Evolutionary conservation across 257 asterid species (phyloP).

Genomic region (Jacaranda mimosifolia): DNA sequence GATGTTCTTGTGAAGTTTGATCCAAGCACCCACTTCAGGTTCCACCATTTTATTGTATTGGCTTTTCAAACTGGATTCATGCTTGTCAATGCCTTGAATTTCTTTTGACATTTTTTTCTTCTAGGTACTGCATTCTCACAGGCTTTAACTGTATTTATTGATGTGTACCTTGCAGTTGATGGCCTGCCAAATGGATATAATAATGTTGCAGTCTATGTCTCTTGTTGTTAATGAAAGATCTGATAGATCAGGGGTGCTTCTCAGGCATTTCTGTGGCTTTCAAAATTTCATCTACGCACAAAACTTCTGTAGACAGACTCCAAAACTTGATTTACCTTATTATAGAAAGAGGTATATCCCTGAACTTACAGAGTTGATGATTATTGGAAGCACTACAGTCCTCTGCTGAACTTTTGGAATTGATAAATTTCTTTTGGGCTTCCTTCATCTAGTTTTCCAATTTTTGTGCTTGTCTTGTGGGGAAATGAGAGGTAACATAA

Average conservation of each 20-base stretch:
- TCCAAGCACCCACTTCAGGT: too few relatives aligned
- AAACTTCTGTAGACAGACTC: constrained; percentile 42
- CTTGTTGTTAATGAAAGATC: constrained; percentile 44
- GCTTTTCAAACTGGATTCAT: constrained; percentile 12
- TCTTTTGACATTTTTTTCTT: constrained; percentile 1
- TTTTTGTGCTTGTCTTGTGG: neutral
- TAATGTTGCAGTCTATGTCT: constrained; percentile 46
- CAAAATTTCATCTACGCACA: constrained; percentile 39
- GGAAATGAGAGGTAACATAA: neutral
- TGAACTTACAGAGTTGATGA: constrained; percentile 6
- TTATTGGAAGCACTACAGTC: neutral
- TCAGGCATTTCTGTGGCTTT: constrained; percentile 41
- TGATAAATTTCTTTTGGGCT: neutral
- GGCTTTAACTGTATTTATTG: constrained; percentile 22
- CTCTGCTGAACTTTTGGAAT: constrained; percentile 4
- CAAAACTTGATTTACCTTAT: constrained; percentile 43
- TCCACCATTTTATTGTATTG: neutral
- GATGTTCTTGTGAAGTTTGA: too few relatives aligned
- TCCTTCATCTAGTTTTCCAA: neutral
- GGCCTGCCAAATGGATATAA: constrained; percentile 55
- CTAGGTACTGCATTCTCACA: constrained; percentile 18
- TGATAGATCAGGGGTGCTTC: constrained; percentile 40
- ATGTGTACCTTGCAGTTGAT: constrained; percentile 59
- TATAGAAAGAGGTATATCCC: constrained; percentile 57
- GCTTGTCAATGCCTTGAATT: neutral